A percentile compares a stretch with the other conserved stretches of the same genome.
These are phyloP conservation scores for Metschnikowia noctiluminum DNA, from an alignment of 805 yeast species.

Conservation along the genomic window DNA sequence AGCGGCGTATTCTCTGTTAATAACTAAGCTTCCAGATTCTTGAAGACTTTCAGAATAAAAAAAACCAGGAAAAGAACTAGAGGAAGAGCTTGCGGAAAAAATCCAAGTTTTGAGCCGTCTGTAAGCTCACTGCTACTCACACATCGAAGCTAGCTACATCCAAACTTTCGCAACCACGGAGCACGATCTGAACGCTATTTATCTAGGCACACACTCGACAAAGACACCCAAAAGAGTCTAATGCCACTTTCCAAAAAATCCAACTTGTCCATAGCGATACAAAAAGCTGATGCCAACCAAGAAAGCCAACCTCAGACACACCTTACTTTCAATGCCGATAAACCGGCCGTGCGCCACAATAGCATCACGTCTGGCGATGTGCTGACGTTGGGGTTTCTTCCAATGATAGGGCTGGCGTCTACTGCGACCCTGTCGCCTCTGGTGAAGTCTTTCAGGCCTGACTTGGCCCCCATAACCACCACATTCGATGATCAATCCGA, in stretches of 20 bases:
- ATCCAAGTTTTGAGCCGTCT: no score
- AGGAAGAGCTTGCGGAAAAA: no score
- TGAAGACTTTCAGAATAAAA: no score
- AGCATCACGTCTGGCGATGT: constrained; percentile 10
- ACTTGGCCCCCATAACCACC: constrained; percentile 36
- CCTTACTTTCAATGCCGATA: constrained; percentile 9
- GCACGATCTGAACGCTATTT: background rate
- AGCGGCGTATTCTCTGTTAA: no score
- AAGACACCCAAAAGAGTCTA: background rate
- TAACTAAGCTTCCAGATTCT: no score
- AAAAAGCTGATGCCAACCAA: constrained; percentile 35
- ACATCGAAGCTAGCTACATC: background rate
- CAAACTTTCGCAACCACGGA: no score
- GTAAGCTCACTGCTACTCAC: background rate
- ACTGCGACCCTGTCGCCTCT: constrained; percentile 29
- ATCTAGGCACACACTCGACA: background rate
- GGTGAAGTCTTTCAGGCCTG: constrained; percentile 35
- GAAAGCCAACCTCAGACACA: constrained; percentile 17
- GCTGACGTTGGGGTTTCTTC: constrained; percentile 15
- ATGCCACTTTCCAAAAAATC: constrained; percentile 32
- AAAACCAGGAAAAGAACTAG: no score
- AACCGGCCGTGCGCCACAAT: constrained; percentile 5
- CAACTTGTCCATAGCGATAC: constrained; percentile 43
- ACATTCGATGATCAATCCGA: constrained; percentile 24
- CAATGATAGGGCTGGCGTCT: constrained; percentile 15